Conservation (phyloP, 163 green algal genomes). For the Prototheca wickerhamii region DNA sequence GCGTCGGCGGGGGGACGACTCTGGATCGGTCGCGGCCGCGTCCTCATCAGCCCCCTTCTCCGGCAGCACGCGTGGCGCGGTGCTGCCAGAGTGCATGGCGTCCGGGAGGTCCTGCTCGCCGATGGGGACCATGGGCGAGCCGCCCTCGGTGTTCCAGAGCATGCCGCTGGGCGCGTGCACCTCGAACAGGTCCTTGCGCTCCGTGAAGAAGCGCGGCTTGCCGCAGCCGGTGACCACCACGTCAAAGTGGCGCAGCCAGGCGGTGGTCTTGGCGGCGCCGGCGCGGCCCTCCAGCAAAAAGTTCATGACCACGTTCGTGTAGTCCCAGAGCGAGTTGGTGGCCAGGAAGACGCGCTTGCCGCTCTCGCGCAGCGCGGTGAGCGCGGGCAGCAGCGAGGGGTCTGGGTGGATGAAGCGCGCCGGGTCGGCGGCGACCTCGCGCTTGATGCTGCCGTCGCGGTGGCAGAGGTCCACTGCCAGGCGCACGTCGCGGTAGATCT, state of each 20-base stretch:
- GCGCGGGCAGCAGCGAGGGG: conserved; percentile 52
- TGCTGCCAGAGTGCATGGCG: conserved; percentile 8
- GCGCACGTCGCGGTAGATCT: conserved; percentile 67
- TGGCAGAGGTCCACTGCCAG: conserved; percentile 93
- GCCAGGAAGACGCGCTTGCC: conserved; percentile 83
- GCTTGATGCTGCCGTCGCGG: conserved; percentile 89
- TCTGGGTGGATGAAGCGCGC: conserved; percentile 84
- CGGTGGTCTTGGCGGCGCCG: conserved; percentile 16
- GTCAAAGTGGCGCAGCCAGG: conserved; percentile 89
- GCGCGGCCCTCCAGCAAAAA: conserved; percentile 55
- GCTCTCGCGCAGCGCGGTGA: conserved; percentile 61
- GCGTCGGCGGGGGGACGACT: too few relatives aligned
- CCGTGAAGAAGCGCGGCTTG: conserved; percentile 84
- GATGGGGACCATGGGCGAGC: conserved; percentile 78
- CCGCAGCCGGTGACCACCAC: conserved; percentile 68
- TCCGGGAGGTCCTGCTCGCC: conserved; percentile 47
- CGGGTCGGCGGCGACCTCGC: conserved; percentile 77
- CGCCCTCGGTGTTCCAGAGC: conserved; percentile 91
- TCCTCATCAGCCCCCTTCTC: conserved; percentile 1
- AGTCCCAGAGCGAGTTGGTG: conserved; percentile 95
- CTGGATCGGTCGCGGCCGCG: too few relatives aligned
- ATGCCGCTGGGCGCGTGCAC: conserved; percentile 58
- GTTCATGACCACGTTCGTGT: conserved; percentile 98
- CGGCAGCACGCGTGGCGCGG: not conserved
- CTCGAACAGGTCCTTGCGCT: conserved; percentile 65